phyloP scores from a whole-genome alignment of 2,329 filamentous ascomycete genomes.

The Colletotrichum navitas region DNA sequence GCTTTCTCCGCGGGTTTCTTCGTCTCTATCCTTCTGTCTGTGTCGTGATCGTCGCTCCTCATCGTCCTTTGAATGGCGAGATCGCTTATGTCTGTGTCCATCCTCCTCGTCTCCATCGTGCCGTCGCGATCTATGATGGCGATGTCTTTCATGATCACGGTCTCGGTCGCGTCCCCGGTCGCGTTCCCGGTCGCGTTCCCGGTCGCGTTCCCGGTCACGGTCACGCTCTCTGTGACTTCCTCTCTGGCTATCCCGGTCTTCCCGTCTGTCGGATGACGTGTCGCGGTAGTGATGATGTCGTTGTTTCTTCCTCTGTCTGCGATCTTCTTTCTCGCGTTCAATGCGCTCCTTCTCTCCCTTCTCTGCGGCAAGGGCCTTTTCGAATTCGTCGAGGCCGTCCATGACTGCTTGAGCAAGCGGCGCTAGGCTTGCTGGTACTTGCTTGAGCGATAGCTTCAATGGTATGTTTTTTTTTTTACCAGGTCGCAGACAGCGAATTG shows the following conservation, averaged over 20 bases:
- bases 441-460: background rate
- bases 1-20: slow-evolving; percentile 39
- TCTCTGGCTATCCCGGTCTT: slow-evolving; percentile 42
- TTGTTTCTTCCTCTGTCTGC: slow-evolving; percentile 59
- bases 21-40: slow-evolving; percentile 44
- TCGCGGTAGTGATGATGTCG: slow-evolving; percentile 61
- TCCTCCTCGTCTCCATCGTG: slow-evolving; percentile 63
- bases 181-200: slow-evolving; percentile 51
- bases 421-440: background rate
- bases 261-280: slow-evolving; percentile 46
- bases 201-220: slow-evolving; percentile 50
- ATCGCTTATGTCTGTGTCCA: slow-evolving; percentile 74
- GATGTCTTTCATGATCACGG: slow-evolving; percentile 49
- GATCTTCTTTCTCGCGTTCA: slow-evolving; percentile 60
- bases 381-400: slow-evolving; percentile 78
- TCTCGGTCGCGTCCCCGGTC: slow-evolving; percentile 52
- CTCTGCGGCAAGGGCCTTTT: slow-evolving; percentile 78
- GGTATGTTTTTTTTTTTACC: background rate
- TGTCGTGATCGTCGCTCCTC: slow-evolving; percentile 53
- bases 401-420: slow-evolving; percentile 48
- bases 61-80: slow-evolving; percentile 67
- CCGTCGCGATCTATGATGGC: slow-evolving; percentile 52
- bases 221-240: slow-evolving; percentile 47
- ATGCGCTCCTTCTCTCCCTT: slow-evolving; percentile 65
- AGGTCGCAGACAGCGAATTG: slow-evolving; percentile 6